phyloP scores from a whole-genome alignment of 305 asterid genomes.

The Caryopteris hybrid region DNA sequence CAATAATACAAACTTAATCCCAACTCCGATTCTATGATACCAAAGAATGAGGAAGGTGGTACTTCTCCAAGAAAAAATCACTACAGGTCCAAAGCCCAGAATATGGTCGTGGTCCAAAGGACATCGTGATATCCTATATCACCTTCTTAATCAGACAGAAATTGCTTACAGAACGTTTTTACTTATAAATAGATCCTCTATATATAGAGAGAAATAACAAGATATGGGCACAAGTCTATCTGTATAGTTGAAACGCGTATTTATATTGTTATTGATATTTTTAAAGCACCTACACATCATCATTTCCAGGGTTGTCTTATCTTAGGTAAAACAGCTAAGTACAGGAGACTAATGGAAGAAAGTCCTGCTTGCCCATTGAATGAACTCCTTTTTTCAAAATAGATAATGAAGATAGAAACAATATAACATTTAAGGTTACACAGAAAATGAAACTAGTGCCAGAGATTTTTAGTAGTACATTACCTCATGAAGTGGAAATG shows the following conservation, averaged over 20 bases:
- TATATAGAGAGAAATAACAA: background rate
- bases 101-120: background rate
- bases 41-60: conserved; percentile 11
- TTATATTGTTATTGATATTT: background rate
- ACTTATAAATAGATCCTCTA: background rate
- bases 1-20: background rate
- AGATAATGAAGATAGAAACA: background rate
- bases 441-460: conserved; percentile 6
- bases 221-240: background rate
- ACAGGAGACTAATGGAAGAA: background rate
- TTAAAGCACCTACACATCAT: background rate
- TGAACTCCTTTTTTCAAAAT: background rate
- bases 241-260: background rate
- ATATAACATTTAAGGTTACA: background rate
- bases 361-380: background rate
- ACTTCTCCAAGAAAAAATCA: background rate
- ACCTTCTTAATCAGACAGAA: background rate
- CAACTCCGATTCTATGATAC: background rate
- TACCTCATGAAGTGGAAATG: conserved; percentile 59
- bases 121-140: background rate
- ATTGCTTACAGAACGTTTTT: background rate
- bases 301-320: background rate
- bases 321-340: background rate
- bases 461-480: conserved; percentile 19
- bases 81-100: background rate